Evolutionary conservation across 352 stramenopile genomes (phyloP).

Genomic region (Pythium monospermum): DNA sequence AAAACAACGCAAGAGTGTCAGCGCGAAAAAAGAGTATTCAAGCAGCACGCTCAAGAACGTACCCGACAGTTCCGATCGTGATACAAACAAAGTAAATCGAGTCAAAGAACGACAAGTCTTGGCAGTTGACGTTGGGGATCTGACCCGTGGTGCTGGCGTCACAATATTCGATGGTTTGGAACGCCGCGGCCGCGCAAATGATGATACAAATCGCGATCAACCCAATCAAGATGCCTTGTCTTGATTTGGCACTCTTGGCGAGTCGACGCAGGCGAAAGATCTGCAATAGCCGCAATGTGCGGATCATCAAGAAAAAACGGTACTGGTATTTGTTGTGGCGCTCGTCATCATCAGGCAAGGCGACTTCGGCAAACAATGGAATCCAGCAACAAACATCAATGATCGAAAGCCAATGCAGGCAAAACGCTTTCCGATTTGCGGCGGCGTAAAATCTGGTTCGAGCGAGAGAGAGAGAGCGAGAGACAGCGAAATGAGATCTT

Average conservation of each 20-base stretch:
- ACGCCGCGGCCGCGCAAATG: slow-evolving; percentile 48
- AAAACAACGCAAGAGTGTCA: neutral
- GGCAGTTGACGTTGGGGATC: slow-evolving; percentile 35
- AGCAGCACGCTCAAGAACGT: too few species aligned
- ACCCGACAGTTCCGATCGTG: slow-evolving; percentile 81
- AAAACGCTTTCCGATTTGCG: slow-evolving; percentile 49
- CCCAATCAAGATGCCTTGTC: slow-evolving; percentile 45
- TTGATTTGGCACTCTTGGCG: slow-evolving; percentile 48
- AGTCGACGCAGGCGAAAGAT: slow-evolving; percentile 59
- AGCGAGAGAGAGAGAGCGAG: neutral
- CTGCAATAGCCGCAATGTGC: slow-evolving; percentile 50
- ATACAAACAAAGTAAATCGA: slow-evolving; percentile 83
- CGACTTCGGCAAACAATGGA: slow-evolving; percentile 33
- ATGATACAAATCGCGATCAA: slow-evolving; percentile 58
- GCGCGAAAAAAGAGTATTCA: neutral
- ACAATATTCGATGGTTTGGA: slow-evolving; percentile 69
- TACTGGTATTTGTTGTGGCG: slow-evolving; percentile 39
- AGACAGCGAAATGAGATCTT: too few species aligned
- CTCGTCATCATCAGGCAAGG: slow-evolving; percentile 28
- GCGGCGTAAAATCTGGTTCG: slow-evolving; percentile 51
- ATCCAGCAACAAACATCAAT: slow-evolving; percentile 46
- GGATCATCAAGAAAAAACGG: slow-evolving; percentile 60
- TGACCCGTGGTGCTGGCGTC: slow-evolving; percentile 22
- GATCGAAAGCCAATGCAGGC: slow-evolving; percentile 57
- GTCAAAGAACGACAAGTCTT: slow-evolving; percentile 70